Conservation (phyloP, 768 basidiomycete species). For the Gautieria morchelliformis region DNA sequence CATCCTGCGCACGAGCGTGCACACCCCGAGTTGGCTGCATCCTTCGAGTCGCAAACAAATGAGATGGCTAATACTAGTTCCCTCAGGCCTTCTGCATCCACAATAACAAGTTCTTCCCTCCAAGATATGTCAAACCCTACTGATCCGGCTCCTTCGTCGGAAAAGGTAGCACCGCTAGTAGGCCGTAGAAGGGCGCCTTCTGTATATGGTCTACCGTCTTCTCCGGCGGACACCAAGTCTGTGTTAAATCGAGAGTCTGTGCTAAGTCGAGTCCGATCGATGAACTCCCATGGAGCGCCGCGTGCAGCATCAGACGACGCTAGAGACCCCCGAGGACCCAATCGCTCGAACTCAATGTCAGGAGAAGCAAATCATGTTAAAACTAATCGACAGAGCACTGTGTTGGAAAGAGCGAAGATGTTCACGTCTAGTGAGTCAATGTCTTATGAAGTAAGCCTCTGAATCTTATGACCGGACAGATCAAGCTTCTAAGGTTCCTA, state of each 20-base stretch:
- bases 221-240: neutral
- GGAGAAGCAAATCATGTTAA: slow-evolving; percentile 15
- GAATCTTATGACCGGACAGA: neutral
- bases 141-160: neutral
- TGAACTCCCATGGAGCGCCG: slow-evolving; percentile 2
- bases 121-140: neutral
- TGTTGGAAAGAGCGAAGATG: slow-evolving; percentile 19
- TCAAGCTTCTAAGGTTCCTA: slow-evolving; percentile 11
- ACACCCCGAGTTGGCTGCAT: neutral
- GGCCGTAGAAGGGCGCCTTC: neutral
- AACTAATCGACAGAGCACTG: slow-evolving; percentile 15
- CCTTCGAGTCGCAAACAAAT: neutral
- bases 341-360: slow-evolving; percentile 13
- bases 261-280: neutral
- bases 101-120: neutral
- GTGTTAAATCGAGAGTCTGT: neutral
- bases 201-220: neutral
- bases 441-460: neutral
- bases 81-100: neutral
- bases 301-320: neutral
- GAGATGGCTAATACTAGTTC: neutral
- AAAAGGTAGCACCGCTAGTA: neutral
- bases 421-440: neutral
- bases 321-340: neutral
- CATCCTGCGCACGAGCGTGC: neutral